Evolutionary conservation across 495 filamentous ascomycete species (phyloP).

Genomic region (Annulohypoxylon bovei): DNA sequence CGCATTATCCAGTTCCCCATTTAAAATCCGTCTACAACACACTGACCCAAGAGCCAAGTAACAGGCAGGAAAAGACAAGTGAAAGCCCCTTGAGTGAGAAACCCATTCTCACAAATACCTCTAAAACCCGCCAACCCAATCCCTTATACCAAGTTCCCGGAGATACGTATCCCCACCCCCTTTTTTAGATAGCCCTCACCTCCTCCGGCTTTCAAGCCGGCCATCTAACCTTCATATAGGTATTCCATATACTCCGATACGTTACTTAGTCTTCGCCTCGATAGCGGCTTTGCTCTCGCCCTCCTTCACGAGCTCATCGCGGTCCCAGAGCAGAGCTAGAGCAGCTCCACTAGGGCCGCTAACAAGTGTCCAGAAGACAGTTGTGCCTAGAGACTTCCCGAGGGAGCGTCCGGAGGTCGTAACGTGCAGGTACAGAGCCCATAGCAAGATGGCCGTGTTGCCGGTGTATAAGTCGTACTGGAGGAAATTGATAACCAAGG

Average conservation of each 20-base stretch:
- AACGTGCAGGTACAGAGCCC: conserved; percentile 62
- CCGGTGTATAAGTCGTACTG: conserved; percentile 69
- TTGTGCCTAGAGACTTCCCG: conserved; percentile 52
- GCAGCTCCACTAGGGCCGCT: conserved; percentile 62
- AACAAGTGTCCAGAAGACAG: conserved; percentile 54
- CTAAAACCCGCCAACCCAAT: not conserved
- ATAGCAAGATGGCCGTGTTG: conserved; percentile 60
- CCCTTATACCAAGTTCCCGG: too few species aligned
- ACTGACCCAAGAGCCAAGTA: not conserved
- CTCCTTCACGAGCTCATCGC: conserved; percentile 30
- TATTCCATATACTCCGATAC: not conserved
- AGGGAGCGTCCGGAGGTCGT: conserved; percentile 45
- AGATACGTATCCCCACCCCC: not conserved
- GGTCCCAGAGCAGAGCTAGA: conserved; percentile 52
- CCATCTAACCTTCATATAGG: not conserved
- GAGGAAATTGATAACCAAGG: conserved; percentile 63
- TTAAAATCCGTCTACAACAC: not conserved
- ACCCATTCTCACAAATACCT: not conserved
- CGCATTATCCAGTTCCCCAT: not conserved
- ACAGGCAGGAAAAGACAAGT: not conserved
- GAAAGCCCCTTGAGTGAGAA: not conserved
- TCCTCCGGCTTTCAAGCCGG: not conserved
- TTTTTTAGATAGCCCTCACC: not conserved
- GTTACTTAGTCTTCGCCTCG: conserved; percentile 34
- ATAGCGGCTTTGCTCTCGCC: conserved; percentile 15